A percentile compares a stretch with the other conserved stretches of the same genome.
These are phyloP conservation scores for Sicyos baderoa DNA, from an alignment of 306 rosid genomes.

Conservation along the genomic window DNA sequence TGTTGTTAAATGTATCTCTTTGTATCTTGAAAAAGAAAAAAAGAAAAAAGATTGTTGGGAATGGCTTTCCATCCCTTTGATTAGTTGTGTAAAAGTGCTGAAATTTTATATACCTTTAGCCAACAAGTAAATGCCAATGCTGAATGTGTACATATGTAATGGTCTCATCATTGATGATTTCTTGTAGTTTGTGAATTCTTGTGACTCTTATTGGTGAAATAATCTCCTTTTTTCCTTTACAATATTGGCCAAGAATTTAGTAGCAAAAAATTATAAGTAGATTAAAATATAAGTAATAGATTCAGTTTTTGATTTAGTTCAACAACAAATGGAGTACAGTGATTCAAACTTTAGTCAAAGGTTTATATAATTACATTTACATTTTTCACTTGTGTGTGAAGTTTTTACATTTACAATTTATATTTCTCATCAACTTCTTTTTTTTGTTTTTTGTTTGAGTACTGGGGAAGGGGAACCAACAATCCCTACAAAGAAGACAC, in stretches of 20 bases:
- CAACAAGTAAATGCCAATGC: slow-evolving; percentile 47
- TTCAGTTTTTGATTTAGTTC: no score
- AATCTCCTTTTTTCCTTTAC: not conserved
- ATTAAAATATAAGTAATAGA: not conserved
- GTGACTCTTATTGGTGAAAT: slow-evolving; percentile 11
- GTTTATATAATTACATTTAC: no score
- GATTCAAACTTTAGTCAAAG: no score
- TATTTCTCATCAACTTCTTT: no score
- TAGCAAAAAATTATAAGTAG: not conserved
- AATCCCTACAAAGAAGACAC: no score
- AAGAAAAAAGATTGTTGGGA: slow-evolving; percentile 24
- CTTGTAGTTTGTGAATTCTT: slow-evolving; percentile 25
- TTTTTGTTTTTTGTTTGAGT: no score
- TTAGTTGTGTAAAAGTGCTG: slow-evolving; percentile 64
- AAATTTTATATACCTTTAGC: slow-evolving; percentile 28
- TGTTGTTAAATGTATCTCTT: slow-evolving; percentile 36
- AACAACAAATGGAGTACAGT: no score
- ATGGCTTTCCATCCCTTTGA: slow-evolving; percentile 41
- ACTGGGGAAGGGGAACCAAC: no score
- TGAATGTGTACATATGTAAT: slow-evolving; percentile 58
- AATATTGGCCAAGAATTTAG: not conserved
- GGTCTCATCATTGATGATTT: slow-evolving; percentile 47
- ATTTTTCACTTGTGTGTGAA: no score
- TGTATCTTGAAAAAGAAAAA: slow-evolving; percentile 37
- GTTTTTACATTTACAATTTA: no score